phyloP scores from a whole-genome alignment of 2,329 filamentous ascomycete species.

The Zalaria obscura region DNA sequence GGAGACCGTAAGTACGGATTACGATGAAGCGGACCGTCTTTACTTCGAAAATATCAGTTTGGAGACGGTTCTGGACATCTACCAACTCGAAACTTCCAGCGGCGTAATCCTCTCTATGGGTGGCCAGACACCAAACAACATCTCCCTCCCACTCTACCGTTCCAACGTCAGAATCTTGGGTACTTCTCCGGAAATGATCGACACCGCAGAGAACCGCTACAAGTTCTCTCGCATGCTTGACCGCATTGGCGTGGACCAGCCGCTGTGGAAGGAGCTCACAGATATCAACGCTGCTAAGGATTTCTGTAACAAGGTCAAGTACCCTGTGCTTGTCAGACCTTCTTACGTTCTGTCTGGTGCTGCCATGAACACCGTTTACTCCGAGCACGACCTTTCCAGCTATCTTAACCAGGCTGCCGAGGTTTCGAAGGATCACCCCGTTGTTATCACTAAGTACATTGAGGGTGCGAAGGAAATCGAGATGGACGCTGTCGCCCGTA shows the following conservation, averaged over 20 bases:
- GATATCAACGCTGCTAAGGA: slow-evolving; percentile 79
- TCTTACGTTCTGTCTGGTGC: slow-evolving; percentile 95
- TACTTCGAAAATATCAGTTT: slow-evolving; percentile 95
- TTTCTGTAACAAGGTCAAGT: slow-evolving; percentile 80
- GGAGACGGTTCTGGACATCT: slow-evolving; percentile 86
- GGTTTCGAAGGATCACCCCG: slow-evolving; percentile 87
- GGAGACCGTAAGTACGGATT: slow-evolving; percentile 75
- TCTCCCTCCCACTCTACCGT: slow-evolving; percentile 76
- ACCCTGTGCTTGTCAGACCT: slow-evolving; percentile 86
- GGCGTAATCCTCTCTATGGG: slow-evolving; percentile 93
- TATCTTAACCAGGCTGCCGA: slow-evolving; percentile 85
- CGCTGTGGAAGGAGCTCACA: slow-evolving; percentile 93
- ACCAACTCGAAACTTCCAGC: slow-evolving; percentile 67
- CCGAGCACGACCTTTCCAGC: slow-evolving; percentile 75
- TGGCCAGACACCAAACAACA: slow-evolving; percentile 96
- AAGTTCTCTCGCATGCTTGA: slow-evolving; percentile 99
- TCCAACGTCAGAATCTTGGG: slow-evolving; percentile 85
- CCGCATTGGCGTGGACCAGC: slow-evolving; percentile 86
- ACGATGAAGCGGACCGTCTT: slow-evolving; percentile 82
- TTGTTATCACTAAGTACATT: slow-evolving; percentile 99
- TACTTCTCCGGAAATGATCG: slow-evolving; percentile 98
- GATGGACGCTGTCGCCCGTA: slow-evolving; percentile 92
- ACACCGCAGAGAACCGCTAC: slow-evolving; percentile 91
- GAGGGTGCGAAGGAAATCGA: slow-evolving; percentile 99
- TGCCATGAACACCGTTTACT: slow-evolving; percentile 99